Evolutionary conservation across 2,329 filamentous ascomycete genomes (phyloP), one percentile per base, ranked within the genome.

Genomic region (Lachnellula arida): DNA sequence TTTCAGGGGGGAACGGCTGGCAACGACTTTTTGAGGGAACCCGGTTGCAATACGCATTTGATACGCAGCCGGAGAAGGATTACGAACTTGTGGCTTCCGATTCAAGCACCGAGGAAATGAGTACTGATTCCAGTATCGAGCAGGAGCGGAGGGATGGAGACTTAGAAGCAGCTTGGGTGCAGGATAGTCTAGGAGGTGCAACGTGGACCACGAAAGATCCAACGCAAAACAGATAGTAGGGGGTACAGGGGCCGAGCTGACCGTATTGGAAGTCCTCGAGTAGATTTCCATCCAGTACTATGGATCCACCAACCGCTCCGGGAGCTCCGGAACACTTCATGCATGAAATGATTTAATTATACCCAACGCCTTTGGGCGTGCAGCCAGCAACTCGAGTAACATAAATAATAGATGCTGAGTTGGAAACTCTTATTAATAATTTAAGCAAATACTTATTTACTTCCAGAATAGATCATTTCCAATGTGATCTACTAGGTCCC

Each of bases 1-100:
- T 62, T 15, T 65, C 63, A 32, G 65, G 65, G 0, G 63, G 58
- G 1, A 66, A 66, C 53, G 65, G 65, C 2, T 67, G 64, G 65
- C 65, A 68, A 43, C 47, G 65, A 51, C 39, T 68, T 7, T 67
- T 59, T 37, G 62, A 65, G 28, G 62, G 62, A 2, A 65, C 65
- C 5, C 46, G 55, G 11, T 47, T 65, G 28, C 63, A 66, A 50
- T 61, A 62, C 48, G 55, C 46, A 32, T 67, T 67, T 51, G 65
- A 67, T 44, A 43, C 46, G 28, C 58, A 60, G 23, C 59, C 58
- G 2, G 56, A 59, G n/a, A 55, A 50, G 12, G 61, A 59, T 1
- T 67, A 66, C 42, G 55, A 57, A 46, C 44, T 48, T 23, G 56
- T 61, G 37, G 57, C 49, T 3, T 32, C 46, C 19, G 42, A 44